Conservation (phyloP, 345 rosid genomes). For the thale cress (Arabidopsis thaliana) region TAIR10.1 NC_003074.8:3343501-3344000, state of each 20-base stretch:
- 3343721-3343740: constrained; percentile 93
- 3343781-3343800: constrained; percentile 18
- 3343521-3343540: constrained; percentile 53
- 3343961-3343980: constrained; percentile 32
- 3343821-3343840: constrained; percentile 52
- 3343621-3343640: constrained; percentile 5
- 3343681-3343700: constrained; percentile 98
- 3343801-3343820: constrained; percentile 14
- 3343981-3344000: constrained; percentile 21
- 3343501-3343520: constrained; percentile 92
- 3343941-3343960: constrained; percentile 67
- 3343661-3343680: constrained; percentile 71
- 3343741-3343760: constrained; percentile 17
- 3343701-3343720: constrained; percentile 87
- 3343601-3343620: not conserved
- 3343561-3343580: not conserved
- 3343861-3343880: constrained; percentile 80
- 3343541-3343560: constrained; percentile 14
- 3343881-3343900: constrained; percentile 77
- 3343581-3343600: not conserved
- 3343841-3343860: constrained; percentile 81
- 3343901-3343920: constrained; percentile 90
- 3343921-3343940: constrained; percentile 90
- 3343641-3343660: constrained; percentile 1
- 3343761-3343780: constrained; percentile 14